These are phyloP conservation scores for Choiromyces venosus DNA, from an alignment of 495 filamentous ascomycete genomes.

Conservation along the genomic window DNA sequence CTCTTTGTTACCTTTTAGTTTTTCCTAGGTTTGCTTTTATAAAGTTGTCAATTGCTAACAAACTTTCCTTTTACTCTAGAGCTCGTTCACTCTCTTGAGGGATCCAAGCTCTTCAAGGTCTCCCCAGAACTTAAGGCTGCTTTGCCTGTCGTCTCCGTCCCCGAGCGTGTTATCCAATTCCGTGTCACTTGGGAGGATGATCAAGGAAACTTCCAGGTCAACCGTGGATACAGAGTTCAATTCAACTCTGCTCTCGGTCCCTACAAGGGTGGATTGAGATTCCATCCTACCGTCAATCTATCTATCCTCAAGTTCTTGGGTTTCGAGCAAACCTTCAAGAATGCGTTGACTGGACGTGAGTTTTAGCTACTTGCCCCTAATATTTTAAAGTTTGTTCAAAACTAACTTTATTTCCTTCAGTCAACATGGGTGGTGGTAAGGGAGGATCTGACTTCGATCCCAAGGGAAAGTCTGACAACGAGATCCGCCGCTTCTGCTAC, in stretches of 20 bases:
- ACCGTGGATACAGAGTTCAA: conserved; percentile 94
- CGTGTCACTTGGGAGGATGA: conserved; percentile 96
- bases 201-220: conserved; percentile 80
- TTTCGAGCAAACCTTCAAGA: conserved; percentile 99
- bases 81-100: conserved; percentile 87
- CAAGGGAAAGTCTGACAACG: conserved; percentile 94
- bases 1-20: not conserved
- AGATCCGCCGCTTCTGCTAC: conserved; percentile 96
- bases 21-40: not conserved
- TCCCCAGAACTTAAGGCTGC: conserved; percentile 90
- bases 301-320: conserved; percentile 97
- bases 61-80: conserved; percentile 51
- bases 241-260: conserved; percentile 98
- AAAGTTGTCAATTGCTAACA: conserved; percentile 21
- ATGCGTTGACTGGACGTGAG: conserved; percentile 92
- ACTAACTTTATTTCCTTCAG: conserved; percentile 45
- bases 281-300: conserved; percentile 95
- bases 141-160: conserved; percentile 79
- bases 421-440: conserved; percentile 97
- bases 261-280: conserved; percentile 95
- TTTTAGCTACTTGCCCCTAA: conserved; percentile 30
- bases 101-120: conserved; percentile 86
- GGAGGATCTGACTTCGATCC: conserved; percentile 98
- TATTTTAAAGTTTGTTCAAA: conserved; percentile 1
- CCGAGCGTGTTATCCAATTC: conserved; percentile 96